Evolutionary conservation across 1,284 basidiomycete species (phyloP), one percentile per base, ranked within the genome.

Genomic region (Austroboletus novae-zelandiae): DNA sequence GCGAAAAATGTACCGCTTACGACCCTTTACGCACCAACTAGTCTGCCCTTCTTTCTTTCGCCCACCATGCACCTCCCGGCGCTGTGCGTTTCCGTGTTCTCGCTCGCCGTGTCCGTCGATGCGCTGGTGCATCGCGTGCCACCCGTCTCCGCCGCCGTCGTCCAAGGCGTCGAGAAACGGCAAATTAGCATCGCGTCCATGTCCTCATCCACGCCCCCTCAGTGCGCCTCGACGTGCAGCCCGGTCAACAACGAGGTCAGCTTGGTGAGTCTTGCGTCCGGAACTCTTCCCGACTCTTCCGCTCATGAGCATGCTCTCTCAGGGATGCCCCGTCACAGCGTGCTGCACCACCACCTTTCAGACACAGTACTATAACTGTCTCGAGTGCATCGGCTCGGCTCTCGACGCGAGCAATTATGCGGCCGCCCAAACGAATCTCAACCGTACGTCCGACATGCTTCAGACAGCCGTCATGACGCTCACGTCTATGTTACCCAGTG

Each of bases 261-360:
- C 35, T 30, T 56, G 37, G 70, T 67, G 43, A 57, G 63, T 32
- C 23, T 55, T 17, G 7, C 30, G 1, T 20, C n/a, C 13, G 2
- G 8, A 15, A 17, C 29, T 30, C 11, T 5, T 35, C 15, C 3
- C 34, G n/a, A 14, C 5, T n/a, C 39, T 14, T 30, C 45, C 25
- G 29, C 45, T 56, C 37, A 55, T 18, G n/a, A 15, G 15, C 11
- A 15, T 29, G n/a, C 25, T n/a, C 36, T 20, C 36, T 9, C 6
- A 57, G 50, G 57, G 54, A 31, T 75, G 73, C 32, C 58, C 62
- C 2, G 44, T 58, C 30, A 48, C 58, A 1, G 48, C 56, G 31
- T 74, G 73, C 49, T 74, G 73, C 51, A 61, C 67, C 4, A 45
- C 54, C 18, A 48, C 53, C 4, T 76, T 75, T 48, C 66, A 69